These are phyloP conservation scores for Cyclotella kingstonii DNA, from an alignment of 108 stramenopile genomes.

Conservation along the genomic window DNA sequence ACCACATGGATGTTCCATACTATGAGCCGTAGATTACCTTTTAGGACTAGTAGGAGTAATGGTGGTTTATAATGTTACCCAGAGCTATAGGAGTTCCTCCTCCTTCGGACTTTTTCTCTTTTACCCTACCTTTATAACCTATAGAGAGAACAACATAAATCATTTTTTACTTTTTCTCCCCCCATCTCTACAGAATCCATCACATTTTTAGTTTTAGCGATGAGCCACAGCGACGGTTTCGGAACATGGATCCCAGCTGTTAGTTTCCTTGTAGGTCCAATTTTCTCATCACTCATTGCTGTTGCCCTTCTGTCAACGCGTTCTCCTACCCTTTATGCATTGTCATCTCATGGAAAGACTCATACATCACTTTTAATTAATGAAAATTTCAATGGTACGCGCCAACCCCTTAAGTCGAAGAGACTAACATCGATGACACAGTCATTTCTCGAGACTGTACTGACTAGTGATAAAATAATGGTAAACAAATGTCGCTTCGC, in stretches of 20 bases:
- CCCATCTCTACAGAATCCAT: too few relatives aligned
- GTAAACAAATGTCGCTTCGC: conserved; percentile 40
- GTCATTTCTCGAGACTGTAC: background rate
- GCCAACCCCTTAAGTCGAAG: conserved; percentile 14
- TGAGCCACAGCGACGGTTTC: too few relatives aligned
- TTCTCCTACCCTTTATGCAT: conserved; percentile 24
- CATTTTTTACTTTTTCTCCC: too few relatives aligned
- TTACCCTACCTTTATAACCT: too few relatives aligned
- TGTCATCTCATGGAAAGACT: conserved; percentile 64
- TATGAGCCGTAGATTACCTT: too few relatives aligned
- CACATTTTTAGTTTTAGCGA: too few relatives aligned
- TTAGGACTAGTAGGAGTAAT: too few relatives aligned
- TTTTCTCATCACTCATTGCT: conserved; percentile 40
- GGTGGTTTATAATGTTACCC: too few relatives aligned
- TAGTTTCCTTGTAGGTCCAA: conserved; percentile 6
- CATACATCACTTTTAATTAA: background rate
- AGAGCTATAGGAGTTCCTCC: too few relatives aligned
- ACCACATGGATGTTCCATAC: too few relatives aligned
- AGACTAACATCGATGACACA: background rate
- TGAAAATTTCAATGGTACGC: background rate
- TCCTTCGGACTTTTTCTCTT: too few relatives aligned
- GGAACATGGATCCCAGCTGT: background rate
- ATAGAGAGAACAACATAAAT: too few relatives aligned
- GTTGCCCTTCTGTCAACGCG: conserved; percentile 47
- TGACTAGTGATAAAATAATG: background rate